phyloP scores from a whole-genome alignment of 1,284 basidiomycete genomes.

The Anthracocystis walkeri region DNA sequence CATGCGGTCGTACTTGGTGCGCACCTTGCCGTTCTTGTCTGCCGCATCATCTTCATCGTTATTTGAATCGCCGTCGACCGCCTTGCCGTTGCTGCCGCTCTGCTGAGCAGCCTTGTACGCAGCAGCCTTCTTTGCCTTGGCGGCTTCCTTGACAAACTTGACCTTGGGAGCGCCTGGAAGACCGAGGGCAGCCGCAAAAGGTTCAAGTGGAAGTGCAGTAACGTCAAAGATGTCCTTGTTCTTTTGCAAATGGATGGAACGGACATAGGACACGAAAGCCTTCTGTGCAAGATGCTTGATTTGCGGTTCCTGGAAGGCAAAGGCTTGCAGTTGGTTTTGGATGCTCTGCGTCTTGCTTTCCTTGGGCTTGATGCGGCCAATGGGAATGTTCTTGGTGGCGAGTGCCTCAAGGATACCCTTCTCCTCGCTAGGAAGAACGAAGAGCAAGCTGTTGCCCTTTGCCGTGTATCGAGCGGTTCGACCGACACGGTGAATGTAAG shows the following conservation, averaged over 20 bases:
- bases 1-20: conserved; percentile 97
- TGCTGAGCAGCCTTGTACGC: conserved; percentile 59
- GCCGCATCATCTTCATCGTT: conserved; percentile 67
- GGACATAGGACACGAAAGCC: conserved; percentile 96
- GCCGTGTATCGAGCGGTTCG: conserved; percentile 93
- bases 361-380: conserved; percentile 86
- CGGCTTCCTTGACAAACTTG: conserved; percentile 83
- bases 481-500: conserved; percentile 96
- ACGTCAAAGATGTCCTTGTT: conserved; percentile 93
- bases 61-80: conserved; percentile 52
- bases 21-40: conserved; percentile 54
- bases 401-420: conserved; percentile 84
- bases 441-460: conserved; percentile 85
- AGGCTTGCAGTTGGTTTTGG: conserved; percentile 87
- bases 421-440: conserved; percentile 91
- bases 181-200: conserved; percentile 89
- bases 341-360: conserved; percentile 88
- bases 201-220: conserved; percentile 82
- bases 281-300: conserved; percentile 97
- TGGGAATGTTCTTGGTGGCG: conserved; percentile 77
- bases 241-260: conserved; percentile 91
- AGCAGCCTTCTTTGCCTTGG: conserved; percentile 80
- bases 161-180: conserved; percentile 95
- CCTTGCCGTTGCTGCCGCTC: conserved; percentile 25
- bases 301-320: conserved; percentile 94